Percentiles rank a stretch among this genome's conserved stretches.
These are phyloP conservation scores for Carex kokanica DNA, from an alignment of 176 grass and related monocot genomes.

Conservation along the genomic window DNA sequence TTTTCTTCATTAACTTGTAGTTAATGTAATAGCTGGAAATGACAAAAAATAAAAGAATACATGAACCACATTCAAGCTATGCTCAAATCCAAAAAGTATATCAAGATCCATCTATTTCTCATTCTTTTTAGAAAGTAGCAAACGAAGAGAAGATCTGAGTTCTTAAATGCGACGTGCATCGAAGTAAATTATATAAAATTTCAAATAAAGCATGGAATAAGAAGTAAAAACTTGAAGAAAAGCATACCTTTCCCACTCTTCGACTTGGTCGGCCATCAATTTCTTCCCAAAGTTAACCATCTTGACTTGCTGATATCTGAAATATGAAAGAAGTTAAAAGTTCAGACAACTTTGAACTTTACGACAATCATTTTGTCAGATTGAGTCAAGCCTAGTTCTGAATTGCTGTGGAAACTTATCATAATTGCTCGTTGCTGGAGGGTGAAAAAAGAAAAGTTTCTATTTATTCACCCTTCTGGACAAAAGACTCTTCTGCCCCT, in stretches of 20 bases:
- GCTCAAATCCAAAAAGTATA: neutral
- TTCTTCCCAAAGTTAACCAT: slow-evolving; percentile 91
- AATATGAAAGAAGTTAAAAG: slow-evolving; percentile 33
- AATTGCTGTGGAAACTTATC: neutral
- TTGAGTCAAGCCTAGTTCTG: neutral
- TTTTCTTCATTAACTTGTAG: slow-evolving; percentile 99
- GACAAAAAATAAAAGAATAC: slow-evolving; percentile 21
- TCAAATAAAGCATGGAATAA: neutral
- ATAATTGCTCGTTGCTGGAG: neutral
- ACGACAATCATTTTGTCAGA: neutral
- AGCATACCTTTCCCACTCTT: slow-evolving; percentile 79
- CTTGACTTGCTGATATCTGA: slow-evolving; percentile 40
- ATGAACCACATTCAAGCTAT: neutral
- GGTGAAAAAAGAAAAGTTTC: neutral
- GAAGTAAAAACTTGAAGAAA: neutral
- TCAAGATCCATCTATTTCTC: neutral
- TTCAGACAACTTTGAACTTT: slow-evolving; percentile 1
- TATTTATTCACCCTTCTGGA: neutral
- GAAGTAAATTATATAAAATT: neutral
- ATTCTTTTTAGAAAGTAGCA: neutral
- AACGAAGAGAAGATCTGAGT: neutral
- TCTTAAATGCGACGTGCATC: neutral
- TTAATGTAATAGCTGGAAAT: slow-evolving; percentile 91
- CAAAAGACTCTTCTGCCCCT: neutral
- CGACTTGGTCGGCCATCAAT: slow-evolving; percentile 64